A percentile compares a stretch with the other conserved stretches of the same genome.
phyloP scores from a whole-genome alignment of 805 yeast species.

The Monosporozyma servazzii region DNA sequence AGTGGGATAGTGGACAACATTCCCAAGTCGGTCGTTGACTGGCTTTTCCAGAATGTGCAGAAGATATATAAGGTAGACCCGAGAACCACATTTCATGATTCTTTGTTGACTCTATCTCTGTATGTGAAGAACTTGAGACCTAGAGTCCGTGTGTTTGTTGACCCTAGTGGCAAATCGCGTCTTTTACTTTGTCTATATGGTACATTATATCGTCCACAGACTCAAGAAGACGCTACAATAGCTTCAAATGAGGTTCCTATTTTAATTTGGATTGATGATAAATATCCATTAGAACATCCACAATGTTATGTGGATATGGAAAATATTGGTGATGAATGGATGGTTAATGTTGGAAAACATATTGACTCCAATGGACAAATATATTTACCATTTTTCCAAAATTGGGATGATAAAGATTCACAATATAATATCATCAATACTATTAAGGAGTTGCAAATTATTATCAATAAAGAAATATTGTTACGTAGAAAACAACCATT shows the following conservation, averaged over 20 bases:
- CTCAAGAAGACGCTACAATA: neutral
- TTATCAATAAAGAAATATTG: neutral
- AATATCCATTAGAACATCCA: constrained; percentile 65
- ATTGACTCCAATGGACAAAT: constrained; percentile 65
- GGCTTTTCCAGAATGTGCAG: constrained; percentile 7
- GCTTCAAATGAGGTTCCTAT: constrained; percentile 37
- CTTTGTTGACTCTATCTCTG: constrained; percentile 39
- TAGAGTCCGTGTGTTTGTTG: constrained; percentile 55
- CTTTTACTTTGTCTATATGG: constrained; percentile 63
- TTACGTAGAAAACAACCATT: constrained; percentile 1
- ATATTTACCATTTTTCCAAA: constrained; percentile 57
- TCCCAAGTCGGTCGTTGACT: constrained; percentile 6
- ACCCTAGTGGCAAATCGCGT: constrained; percentile 47
- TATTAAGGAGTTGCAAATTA: neutral
- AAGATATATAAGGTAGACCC: constrained; percentile 46
- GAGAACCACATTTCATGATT: constrained; percentile 54
- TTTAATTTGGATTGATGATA: constrained; percentile 67
- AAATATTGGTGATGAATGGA: constrained; percentile 38
- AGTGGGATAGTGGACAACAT: neutral
- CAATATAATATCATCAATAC: constrained; percentile 4
- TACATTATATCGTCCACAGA: constrained; percentile 21
- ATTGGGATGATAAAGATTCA: constrained; percentile 37
- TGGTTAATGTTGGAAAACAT: constrained; percentile 50
- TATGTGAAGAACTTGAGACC: constrained; percentile 49
- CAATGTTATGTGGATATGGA: constrained; percentile 44